phyloP scores from a whole-genome alignment of 495 filamentous ascomycete species.

The Hyaloscypha hepaticicola region DNA sequence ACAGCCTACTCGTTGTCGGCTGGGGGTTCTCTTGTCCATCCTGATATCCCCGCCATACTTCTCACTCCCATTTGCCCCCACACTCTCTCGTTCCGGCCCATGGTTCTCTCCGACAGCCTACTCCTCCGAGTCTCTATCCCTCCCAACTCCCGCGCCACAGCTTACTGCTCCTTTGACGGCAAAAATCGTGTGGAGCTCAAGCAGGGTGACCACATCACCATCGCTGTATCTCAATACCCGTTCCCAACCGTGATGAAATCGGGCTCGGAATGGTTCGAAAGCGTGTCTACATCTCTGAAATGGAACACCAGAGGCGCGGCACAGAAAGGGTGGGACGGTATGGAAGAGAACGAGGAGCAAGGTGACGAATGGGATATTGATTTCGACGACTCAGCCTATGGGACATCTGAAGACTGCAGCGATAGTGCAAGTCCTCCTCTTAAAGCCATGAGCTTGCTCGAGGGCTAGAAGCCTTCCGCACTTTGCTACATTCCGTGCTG shows the following conservation, averaged over 20 bases:
- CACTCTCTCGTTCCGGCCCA: slow-evolving; percentile 92
- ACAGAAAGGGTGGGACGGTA: slow-evolving; percentile 66
- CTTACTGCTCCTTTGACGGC: slow-evolving; percentile 95
- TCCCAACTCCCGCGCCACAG: slow-evolving; percentile 77
- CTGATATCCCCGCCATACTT: slow-evolving; percentile 95
- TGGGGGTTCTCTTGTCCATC: slow-evolving; percentile 92
- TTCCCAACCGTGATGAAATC: slow-evolving; percentile 88
- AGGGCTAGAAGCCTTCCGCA: slow-evolving; percentile 35
- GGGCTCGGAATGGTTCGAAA: slow-evolving; percentile 91
- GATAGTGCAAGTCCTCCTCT: slow-evolving; percentile 62
- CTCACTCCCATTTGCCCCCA: slow-evolving; percentile 98
- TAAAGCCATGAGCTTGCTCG: slow-evolving; percentile 64
- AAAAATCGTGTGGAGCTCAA: slow-evolving; percentile 90
- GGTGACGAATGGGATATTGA: slow-evolving; percentile 79
- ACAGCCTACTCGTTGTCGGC: slow-evolving; percentile 96
- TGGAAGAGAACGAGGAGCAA: slow-evolving; percentile 44
- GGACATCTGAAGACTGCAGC: slow-evolving; percentile 63
- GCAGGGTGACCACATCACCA: slow-evolving; percentile 89
- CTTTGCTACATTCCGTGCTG: slow-evolving; percentile 1
- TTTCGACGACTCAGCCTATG: slow-evolving; percentile 62
- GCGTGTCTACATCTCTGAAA: slow-evolving; percentile 80
- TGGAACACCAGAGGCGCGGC: slow-evolving; percentile 89
- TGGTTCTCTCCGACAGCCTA: slow-evolving; percentile 97
- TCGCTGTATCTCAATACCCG: slow-evolving; percentile 91
- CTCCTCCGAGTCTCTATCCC: slow-evolving; percentile 87